A percentile compares a stretch with the other conserved stretches of the same genome.
phyloP scores from a whole-genome alignment of 1,139 yeast genomes.

The Wickerhamiella pararugosa region DNA sequence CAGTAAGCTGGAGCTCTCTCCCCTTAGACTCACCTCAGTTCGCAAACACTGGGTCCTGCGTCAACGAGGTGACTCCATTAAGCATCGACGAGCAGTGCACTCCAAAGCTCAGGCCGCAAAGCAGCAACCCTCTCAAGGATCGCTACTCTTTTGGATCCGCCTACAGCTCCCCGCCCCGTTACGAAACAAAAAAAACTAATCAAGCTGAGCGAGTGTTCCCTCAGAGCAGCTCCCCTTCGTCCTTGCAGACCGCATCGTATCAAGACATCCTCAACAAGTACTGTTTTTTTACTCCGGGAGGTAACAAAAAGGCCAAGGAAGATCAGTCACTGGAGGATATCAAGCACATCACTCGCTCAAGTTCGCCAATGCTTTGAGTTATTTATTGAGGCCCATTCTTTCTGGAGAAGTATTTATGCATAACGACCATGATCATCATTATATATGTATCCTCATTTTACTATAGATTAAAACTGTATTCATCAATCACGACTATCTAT shows the following conservation, averaged over 20 bases:
- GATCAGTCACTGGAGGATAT: no score
- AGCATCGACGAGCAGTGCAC: constrained; percentile 10
- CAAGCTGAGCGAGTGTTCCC: constrained; percentile 3
- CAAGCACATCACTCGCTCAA: no score
- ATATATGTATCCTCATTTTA: no score
- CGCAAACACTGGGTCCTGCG: constrained; percentile 6
- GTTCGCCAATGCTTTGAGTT: no score
- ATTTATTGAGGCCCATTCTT: no score
- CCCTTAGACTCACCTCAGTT: constrained; percentile 1
- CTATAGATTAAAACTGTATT: no score
- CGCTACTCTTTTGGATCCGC: constrained; percentile 29
- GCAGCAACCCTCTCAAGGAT: constrained; percentile 18
- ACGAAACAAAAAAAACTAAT: not conserved
- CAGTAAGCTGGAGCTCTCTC: not conserved
- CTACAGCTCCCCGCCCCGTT: constrained; percentile 14
- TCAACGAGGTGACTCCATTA: constrained; percentile 5
- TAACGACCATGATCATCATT: no score
- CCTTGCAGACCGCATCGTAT: constrained; percentile 46
- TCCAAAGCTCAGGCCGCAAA: constrained; percentile 5
- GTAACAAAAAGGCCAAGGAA: no score
- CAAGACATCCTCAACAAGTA: constrained; percentile 55
- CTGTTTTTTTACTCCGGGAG: constrained; percentile 37
- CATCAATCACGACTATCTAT: no score
- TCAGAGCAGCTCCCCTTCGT: constrained; percentile 16
- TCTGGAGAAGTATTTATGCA: no score